Evolutionary conservation across 495 filamentous ascomycete species (phyloP), one percentile per base, ranked within the genome.

Genomic region (Penicillium paradoxum): DNA sequence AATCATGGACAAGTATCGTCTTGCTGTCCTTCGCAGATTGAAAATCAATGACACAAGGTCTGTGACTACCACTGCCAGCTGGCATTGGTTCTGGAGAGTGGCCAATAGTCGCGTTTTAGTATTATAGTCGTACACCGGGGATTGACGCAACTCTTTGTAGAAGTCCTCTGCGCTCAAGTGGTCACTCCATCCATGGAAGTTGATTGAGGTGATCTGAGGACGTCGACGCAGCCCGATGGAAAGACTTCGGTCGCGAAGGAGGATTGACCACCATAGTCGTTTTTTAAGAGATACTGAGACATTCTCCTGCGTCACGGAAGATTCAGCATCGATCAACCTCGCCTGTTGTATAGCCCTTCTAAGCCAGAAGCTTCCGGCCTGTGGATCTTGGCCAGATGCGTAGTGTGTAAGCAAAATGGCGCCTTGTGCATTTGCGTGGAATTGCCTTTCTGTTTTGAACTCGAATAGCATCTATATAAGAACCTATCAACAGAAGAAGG

Each of bases 211-310:
- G 25, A 80, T 65, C 49, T 78, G 76, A 8, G 77, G 64, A 29
- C 69, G 69, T 15, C 76, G 70, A 38, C 75, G 74, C 13, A 79
- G 64, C 9, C 75, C 74, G 25, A 80, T 70, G 29, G 68, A 68
- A 9, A 80, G 44, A 30, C 74, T 75, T 32, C 76, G 71, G 61
- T 80, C 77, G 27, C 77, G 75, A 2, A 80, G 66, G 24, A 79
- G 56, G 37, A 75, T 75, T 15, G 73, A 74, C 76, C 77, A 78
- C 74, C 74, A 78, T 18, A 79, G 51, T 5, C 76, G 65, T 53
- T 77, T 78, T 42, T 67, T 72, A 15, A 69, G 47, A 0, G 60
- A 58, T 0, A 58, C 40, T 17, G 58, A 55, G 21, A 68, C 18
- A 19, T 56, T 51, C 15, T 63, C 60, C 0, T 17, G 2, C 11